Conservation (phyloP, 352 stramenopile species). For the Phytophthora fragariaefolia region DNA sequence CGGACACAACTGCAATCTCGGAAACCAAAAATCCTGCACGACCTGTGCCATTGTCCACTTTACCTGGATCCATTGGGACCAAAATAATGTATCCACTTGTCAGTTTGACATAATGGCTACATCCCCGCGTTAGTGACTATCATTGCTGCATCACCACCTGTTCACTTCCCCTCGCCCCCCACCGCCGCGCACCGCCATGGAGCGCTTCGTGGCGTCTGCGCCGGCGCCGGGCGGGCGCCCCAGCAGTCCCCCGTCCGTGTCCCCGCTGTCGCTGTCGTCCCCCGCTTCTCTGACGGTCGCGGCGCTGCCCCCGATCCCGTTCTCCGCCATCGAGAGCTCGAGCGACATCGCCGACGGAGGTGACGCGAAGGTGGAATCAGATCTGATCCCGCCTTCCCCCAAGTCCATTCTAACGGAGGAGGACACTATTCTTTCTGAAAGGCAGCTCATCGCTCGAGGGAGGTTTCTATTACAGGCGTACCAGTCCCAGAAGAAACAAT, state of each 20-base stretch:
- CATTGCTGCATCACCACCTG: too few relatives aligned
- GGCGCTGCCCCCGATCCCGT: conserved; percentile 24
- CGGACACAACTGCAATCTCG: too few relatives aligned
- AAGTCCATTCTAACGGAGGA: conserved; percentile 12
- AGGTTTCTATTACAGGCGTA: conserved; percentile 50
- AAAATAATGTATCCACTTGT: too few relatives aligned
- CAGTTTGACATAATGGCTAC: too few relatives aligned
- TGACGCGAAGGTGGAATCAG: conserved; percentile 10
- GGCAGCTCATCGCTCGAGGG: conserved; percentile 55
- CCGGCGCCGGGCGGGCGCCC: neutral
- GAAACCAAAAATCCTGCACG: too few relatives aligned
- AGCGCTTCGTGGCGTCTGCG: conserved; percentile 25
- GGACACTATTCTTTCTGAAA: conserved; percentile 32
- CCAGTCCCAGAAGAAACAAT: conserved; percentile 53
- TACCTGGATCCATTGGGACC: too few relatives aligned
- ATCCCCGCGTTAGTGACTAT: neutral
- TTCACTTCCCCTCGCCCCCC: neutral
- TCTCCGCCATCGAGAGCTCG: conserved; percentile 31
- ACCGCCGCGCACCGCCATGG: conserved; percentile 13
- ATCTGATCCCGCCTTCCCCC: conserved; percentile 9
- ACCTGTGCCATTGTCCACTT: too few relatives aligned
- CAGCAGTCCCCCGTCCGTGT: conserved; percentile 17
- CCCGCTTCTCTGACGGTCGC: neutral
- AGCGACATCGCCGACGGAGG: conserved; percentile 7
- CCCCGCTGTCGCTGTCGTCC: conserved; percentile 19